Evolutionary conservation across 1,139 yeast species (phyloP), one percentile per base, ranked within the genome.

Genomic region (Sugiyamaella grinbergsii): DNA sequence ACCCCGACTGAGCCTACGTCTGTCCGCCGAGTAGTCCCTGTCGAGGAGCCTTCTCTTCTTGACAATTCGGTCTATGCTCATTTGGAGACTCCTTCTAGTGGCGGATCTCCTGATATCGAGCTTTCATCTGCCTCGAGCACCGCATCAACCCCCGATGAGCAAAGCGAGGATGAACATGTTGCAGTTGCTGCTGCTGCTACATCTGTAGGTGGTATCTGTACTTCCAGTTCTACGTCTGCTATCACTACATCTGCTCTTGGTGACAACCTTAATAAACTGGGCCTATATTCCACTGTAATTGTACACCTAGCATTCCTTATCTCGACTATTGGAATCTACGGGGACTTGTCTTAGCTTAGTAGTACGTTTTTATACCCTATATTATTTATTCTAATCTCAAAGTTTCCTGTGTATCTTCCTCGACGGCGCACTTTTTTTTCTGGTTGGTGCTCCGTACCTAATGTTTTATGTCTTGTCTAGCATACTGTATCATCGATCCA

Each of bases 241-340:
- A 31, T 28, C 22, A 37, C 44, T 26, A 13, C 42, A n/a, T 48
- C 51, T 16, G 47, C 32, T 6, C 22, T 28, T 19, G 28, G 26
- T 7, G 26, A 15, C 15, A 34, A 41, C 10, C 39, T 49, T 11
- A 34, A 39, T 20, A 37, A 42, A 11, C 38, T 44, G 36, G 39
- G 40, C n/a, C 18, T 40, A 19, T 50, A 40, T 29, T 54, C 62
- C 4, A 50, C 63, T 2, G 54, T 54, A 7, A 47, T 60, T 29
- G 43, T 53, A n/a, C 53, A 56, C 8, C 23, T 58, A 19, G 66
- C 63, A 10, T 63, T 63, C 42, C 48, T 62, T 38, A 53, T 61
- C 26, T 54, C 60, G 24, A 59, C 65, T 8, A 58, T 63, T 23
- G 67, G 67, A n/a, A 62, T 63, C 49, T 63, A 62, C 43, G 67